A percentile compares a stretch with the other conserved stretches of the same genome.
Evolutionary conservation across 1,284 basidiomycete species (phyloP).

Genomic region (Microbotryomycetes sp.): DNA sequence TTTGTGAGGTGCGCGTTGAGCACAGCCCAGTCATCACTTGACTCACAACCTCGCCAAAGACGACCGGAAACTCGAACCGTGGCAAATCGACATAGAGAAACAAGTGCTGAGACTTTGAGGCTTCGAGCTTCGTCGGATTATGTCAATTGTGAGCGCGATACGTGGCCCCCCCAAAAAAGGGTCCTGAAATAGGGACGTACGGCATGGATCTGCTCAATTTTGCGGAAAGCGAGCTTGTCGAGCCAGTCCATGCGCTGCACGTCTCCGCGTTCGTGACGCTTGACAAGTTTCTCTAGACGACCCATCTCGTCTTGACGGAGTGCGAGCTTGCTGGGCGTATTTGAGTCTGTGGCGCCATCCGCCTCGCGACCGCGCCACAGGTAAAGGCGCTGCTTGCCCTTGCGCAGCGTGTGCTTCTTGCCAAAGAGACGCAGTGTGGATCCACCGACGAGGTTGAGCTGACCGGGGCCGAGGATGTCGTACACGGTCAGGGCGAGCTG

Average conservation of each 20-base stretch:
- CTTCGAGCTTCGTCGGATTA: constrained; percentile 55
- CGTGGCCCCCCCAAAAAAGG: no score
- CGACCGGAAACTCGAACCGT: constrained; percentile 96
- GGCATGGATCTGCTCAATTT: constrained; percentile 86
- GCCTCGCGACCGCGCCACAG: constrained; percentile 77
- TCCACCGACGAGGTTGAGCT: constrained; percentile 66
- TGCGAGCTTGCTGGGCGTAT: constrained; percentile 77
- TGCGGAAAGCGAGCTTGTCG: constrained; percentile 82
- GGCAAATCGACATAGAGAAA: constrained; percentile 94
- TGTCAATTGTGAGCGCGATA: no score
- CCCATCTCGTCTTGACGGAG: constrained; percentile 75
- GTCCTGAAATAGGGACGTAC: no score
- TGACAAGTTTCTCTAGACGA: constrained; percentile 87
- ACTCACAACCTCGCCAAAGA: constrained; percentile 76
- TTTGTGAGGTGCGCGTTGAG: not conserved
- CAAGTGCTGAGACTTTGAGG: constrained; percentile 77
- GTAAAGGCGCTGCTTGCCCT: constrained; percentile 81
- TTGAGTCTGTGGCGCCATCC: constrained; percentile 70
- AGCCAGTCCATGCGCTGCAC: constrained; percentile 93
- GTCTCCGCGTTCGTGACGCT: constrained; percentile 91
- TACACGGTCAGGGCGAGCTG: constrained; percentile 91
- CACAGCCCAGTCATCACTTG: no score
- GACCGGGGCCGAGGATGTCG: constrained; percentile 71
- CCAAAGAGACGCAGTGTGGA: constrained; percentile 84
- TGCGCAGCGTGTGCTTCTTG: constrained; percentile 80